phyloP scores from a whole-genome alignment of 1,284 basidiomycete species.

The Microbotryomycetes sp. region DNA sequence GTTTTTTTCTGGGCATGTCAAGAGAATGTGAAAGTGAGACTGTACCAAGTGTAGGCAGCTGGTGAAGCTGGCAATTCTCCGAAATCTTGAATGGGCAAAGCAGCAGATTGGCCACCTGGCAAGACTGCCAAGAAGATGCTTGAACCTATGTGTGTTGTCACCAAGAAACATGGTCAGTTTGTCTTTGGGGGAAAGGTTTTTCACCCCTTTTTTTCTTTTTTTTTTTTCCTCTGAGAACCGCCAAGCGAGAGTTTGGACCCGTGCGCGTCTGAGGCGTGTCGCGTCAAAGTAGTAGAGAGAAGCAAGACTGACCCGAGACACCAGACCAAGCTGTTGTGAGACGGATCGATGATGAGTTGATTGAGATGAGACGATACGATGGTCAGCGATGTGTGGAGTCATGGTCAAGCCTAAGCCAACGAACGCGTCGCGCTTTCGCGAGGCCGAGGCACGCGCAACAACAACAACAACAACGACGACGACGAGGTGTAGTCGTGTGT shows the following conservation, averaged over 20 bases:
- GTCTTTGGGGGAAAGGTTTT: background rate
- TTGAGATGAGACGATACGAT: background rate
- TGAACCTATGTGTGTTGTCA: background rate
- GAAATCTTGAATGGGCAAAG: background rate
- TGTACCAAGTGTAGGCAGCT: background rate
- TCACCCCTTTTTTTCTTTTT: no score
- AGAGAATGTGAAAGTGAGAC: background rate
- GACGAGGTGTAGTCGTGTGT: background rate
- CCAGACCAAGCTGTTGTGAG: conserved; percentile 11
- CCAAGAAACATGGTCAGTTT: background rate
- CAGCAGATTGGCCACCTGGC: background rate
- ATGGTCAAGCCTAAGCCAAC: background rate
- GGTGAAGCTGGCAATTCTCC: background rate
- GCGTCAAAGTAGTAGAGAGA: background rate
- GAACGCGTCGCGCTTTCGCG: background rate
- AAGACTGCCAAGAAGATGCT: background rate
- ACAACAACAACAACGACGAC: conserved; percentile 14
- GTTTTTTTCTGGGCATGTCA: background rate
- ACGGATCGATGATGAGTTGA: background rate
- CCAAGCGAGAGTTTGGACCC: background rate
- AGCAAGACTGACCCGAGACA: conserved; percentile 6
- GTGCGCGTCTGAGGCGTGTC: background rate
- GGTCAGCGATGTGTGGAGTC: background rate
- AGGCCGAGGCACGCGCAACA: background rate
- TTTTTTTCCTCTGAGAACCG: background rate